phyloP scores from a whole-genome alignment of 176 grass and related monocot species.

The Aechmea fasciata region DNA sequence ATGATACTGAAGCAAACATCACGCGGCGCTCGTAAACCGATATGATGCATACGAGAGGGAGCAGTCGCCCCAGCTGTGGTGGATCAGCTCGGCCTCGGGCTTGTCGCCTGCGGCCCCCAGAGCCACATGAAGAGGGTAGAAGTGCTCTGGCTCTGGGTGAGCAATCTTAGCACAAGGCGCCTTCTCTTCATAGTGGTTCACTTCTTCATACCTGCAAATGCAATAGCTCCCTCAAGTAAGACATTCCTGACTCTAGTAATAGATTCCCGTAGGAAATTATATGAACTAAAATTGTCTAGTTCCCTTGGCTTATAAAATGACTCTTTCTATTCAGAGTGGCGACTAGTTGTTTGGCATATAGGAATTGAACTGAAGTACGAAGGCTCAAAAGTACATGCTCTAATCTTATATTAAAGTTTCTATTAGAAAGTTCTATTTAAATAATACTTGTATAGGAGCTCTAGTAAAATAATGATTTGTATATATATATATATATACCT shows the following conservation, averaged over 20 bases:
- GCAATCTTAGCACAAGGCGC: constrained; percentile 48
- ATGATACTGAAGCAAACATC: constrained; percentile 1
- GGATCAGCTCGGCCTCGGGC: constrained; percentile 52
- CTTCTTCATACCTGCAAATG: constrained; percentile 52
- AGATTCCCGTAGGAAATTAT: no score
- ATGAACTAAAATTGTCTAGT: background rate
- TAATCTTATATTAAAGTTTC: no score
- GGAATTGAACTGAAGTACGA: no score
- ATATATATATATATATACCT: constrained; percentile 8
- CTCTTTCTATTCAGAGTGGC: no score
- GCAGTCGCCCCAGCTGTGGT: constrained; percentile 52
- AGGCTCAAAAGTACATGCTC: no score
- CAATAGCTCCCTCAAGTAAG: background rate
- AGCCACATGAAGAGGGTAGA: constrained; percentile 83
- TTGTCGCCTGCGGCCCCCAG: constrained; percentile 65
- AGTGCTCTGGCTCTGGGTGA: constrained; percentile 77
- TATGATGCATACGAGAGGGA: constrained; percentile 48
- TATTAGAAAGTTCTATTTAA: no score
- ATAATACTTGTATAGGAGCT: no score
- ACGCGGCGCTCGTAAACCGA: constrained; percentile 33
- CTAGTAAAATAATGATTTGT: background rate
- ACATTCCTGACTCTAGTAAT: no score
- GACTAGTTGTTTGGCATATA: no score
- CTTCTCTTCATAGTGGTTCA: constrained; percentile 47
- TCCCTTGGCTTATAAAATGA: no score